Base-by-base conservation (phyloP, 495 filamentous ascomycete genomes). In the Daldinia grandis region DNA sequence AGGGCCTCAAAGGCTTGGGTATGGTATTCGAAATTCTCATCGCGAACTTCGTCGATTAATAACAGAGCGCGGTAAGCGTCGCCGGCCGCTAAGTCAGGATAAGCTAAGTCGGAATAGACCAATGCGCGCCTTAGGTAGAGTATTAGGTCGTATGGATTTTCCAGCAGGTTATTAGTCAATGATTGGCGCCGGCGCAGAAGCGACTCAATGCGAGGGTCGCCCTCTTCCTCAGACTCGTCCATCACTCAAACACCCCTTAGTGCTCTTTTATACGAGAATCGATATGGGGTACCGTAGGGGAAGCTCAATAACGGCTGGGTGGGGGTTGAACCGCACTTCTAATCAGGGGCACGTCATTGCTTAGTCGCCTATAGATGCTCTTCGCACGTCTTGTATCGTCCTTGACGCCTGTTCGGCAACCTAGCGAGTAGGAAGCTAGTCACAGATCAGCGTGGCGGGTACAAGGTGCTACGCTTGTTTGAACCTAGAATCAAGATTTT, bases 61-160 rank as follows among this genome's bases (percentile, higher is more conserved):
- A 97, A 87, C 2, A 99, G 85, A 1, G 94, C 93, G 44, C 92
- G 89, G 77, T 99, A 98, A 1, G 93, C 92, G 79, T 97, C 95
- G 42, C 93, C 93, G 27, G 91, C 91, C 3, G 93, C 93, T 15
- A 99, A 85, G 78, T 99, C 95, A 2, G 92, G 93, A 78, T 95
- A 98, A 35, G 88, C 92, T 31, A 98, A 86, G 60, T 89, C 78
- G 40, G 89, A 83, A 78, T 97, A 89, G 30, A 89, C 81, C 30
- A 85, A 78, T 28, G 93, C 91, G 27, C 94, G 87, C 64, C 89
- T 82, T 44, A 97, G 82, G 74, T 95, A 93, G 17, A 89, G 82
- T 58, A 91, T 84, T n/a, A 93, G 82, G 72, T 93, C 91, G 78
- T 97, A 95, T 3, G 94, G 92, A 31, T 85, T 75, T 3, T 80